Evolutionary conservation across 2,329 filamentous ascomycete genomes (phyloP), one percentile per base, ranked within the genome.

Genomic region (Hypoxylon sp.): DNA sequence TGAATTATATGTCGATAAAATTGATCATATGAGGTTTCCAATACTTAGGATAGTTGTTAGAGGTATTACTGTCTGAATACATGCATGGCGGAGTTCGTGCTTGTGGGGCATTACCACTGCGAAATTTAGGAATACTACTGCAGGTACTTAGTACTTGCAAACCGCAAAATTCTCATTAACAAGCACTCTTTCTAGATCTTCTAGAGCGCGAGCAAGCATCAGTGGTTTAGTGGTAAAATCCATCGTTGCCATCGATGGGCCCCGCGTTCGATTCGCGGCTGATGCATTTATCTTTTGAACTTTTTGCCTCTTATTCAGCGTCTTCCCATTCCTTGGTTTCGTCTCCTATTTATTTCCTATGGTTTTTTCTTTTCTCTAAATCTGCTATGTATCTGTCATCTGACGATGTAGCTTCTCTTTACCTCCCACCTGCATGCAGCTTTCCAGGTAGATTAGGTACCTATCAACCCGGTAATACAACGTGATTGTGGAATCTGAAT

Each of bases 181-280:
- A 27, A 27, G 3, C 3, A 27, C 3, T 4, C 24, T 3, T 27
- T 27, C 24, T 27, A 2, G 3, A 27, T 4, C 24, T 27, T 27
- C 24, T 27, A 5, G 24, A 27, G 2, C 24, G 24, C 5, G 24
- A 27, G 24, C 24, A 27, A 27, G 77, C 77, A 78, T 76, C 76
- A 81, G 81, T 84, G 82, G 82, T 83, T 83, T 83, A 84, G 81
- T 83, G 82, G 82, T 84, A 84, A 82, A 83, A 84, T 84, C 80
- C 81, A 82, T 84, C 82, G 82, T 84, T 84, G 82, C 82, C 82
- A 84, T 84, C 81, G 82, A 84, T 82, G 81, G 80, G 82, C 81
- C 80, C 81, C 81, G 80, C 74, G 81, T 82, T 82, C 80, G 80
- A 82, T 82, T 82, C 80, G 73, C 79, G 80, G 80, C 77, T 79